A percentile compares a stretch with the other conserved stretches of the same genome.
Evolutionary conservation across 352 stramenopile species (phyloP).

Genomic region (Pythium monospermum): DNA sequence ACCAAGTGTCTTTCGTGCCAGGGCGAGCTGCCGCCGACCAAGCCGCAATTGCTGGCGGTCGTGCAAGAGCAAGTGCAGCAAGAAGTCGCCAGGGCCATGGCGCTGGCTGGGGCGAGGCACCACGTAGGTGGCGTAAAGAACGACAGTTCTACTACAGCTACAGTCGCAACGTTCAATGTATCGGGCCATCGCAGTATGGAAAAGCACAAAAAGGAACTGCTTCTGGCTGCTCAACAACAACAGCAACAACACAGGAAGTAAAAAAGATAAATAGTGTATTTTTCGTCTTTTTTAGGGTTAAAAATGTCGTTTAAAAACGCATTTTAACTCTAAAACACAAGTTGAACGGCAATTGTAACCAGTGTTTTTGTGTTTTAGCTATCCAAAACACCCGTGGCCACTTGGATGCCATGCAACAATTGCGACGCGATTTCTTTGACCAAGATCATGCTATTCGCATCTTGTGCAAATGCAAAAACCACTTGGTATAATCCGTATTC

Average conservation of each 20-base stretch:
- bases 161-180: conserved; percentile 28
- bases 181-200: conserved; percentile 64
- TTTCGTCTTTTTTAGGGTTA: neutral
- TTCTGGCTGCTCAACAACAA: conserved; percentile 43
- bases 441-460: conserved; percentile 88
- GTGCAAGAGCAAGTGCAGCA: conserved; percentile 60
- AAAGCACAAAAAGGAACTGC: conserved; percentile 61
- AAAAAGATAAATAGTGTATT: neutral
- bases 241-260: conserved; percentile 42
- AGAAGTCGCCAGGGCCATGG: conserved; percentile 56
- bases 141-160: neutral
- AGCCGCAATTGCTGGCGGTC: conserved; percentile 50
- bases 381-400: conserved; percentile 62
- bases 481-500: conserved; percentile 86
- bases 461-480: conserved; percentile 74
- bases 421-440: conserved; percentile 88
- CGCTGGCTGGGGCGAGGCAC: conserved; percentile 31
- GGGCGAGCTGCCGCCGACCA: conserved; percentile 49
- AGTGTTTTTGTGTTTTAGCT: neutral
- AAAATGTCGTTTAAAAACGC: neutral
- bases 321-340: neutral
- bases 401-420: conserved; percentile 74
- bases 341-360: neutral
- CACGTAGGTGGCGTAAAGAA: too few species aligned
- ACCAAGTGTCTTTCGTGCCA: conserved; percentile 71